Conservation (phyloP, 805 yeast species). For the Kuraishia piskuri region DNA sequence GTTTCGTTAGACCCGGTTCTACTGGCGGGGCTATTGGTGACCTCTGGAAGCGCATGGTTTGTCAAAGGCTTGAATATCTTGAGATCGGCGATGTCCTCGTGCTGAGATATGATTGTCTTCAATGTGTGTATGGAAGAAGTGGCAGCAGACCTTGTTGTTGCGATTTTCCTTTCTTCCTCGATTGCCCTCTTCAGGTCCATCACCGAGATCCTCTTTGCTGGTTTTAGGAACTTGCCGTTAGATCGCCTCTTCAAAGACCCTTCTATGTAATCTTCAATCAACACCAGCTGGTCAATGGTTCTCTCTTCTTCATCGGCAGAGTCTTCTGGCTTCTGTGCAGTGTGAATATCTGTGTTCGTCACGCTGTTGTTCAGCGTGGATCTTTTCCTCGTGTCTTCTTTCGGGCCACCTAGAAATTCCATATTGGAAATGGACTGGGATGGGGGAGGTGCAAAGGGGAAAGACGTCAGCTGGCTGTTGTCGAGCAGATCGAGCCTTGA, state of each 20-base stretch:
- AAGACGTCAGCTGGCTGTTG: constrained; percentile 37
- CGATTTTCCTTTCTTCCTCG: constrained; percentile 5
- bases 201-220: constrained; percentile 21
- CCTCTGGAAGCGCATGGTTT: too few species aligned
- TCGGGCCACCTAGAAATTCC: constrained; percentile 8
- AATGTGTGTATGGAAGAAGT: not conserved
- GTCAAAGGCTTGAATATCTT: constrained; percentile 2
- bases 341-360: not conserved
- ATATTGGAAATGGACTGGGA: constrained; percentile 4
- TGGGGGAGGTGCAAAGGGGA: constrained; percentile 45
- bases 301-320: constrained; percentile 10
- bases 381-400: not conserved
- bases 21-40: too few species aligned
- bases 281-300: constrained; percentile 19
- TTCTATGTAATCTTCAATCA: constrained; percentile 50
- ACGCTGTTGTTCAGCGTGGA: not conserved
- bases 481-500: constrained; percentile 41
- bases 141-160: not conserved
- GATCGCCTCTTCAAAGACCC: constrained; percentile 8
- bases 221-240: not conserved
- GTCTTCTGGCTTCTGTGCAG: not conserved
- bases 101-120: not conserved
- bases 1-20: not conserved
- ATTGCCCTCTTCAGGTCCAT: constrained; percentile 24
- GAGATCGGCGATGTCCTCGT: not conserved